These are phyloP conservation scores for Protoeuglena noctilucae DNA, from an alignment of 139 green algal genomes.

Conservation along the genomic window DNA sequence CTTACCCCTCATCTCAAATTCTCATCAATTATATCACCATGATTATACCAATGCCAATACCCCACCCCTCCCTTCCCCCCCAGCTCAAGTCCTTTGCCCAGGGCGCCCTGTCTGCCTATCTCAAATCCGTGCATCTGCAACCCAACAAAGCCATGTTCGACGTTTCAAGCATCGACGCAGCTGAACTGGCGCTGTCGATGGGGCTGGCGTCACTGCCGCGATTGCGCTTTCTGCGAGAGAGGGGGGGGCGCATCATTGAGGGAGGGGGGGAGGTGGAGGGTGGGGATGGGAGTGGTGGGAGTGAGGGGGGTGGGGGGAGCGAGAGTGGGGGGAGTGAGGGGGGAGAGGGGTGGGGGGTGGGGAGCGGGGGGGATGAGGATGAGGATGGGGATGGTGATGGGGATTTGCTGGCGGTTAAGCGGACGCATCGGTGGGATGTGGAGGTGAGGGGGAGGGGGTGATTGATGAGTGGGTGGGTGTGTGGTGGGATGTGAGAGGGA, in stretches of 20 bases:
- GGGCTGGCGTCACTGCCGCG: slow-evolving; percentile 61
- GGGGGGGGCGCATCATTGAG: not conserved
- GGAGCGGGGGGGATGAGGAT: not conserved
- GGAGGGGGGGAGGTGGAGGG: slow-evolving; percentile 14
- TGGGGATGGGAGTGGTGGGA: slow-evolving; percentile 12
- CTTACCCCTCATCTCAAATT: not conserved
- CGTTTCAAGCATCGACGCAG: slow-evolving; percentile 40
- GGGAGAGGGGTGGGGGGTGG: slow-evolving; percentile 4
- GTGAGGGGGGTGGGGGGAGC: slow-evolving; percentile 8
- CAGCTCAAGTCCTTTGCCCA: slow-evolving; percentile 62
- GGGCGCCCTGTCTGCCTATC: slow-evolving; percentile 65
- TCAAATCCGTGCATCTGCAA: slow-evolving; percentile 72
- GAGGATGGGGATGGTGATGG: slow-evolving; percentile 11
- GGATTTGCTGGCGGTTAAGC: too few relatives aligned
- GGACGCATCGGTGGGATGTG: too few relatives aligned
- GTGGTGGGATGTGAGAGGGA: too few relatives aligned
- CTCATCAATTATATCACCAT: not conserved
- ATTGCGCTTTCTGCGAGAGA: slow-evolving; percentile 54
- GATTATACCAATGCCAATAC: not conserved
- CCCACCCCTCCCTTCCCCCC: not conserved
- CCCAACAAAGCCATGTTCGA: slow-evolving; percentile 68
- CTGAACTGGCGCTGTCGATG: slow-evolving; percentile 56
- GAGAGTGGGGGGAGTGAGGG: slow-evolving; percentile 9
- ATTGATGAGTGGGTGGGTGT: too few relatives aligned
- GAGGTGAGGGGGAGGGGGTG: too few relatives aligned